phyloP scores from a whole-genome alignment of 2,329 filamentous ascomycete species.

The Fusarium floridanum region DNA sequence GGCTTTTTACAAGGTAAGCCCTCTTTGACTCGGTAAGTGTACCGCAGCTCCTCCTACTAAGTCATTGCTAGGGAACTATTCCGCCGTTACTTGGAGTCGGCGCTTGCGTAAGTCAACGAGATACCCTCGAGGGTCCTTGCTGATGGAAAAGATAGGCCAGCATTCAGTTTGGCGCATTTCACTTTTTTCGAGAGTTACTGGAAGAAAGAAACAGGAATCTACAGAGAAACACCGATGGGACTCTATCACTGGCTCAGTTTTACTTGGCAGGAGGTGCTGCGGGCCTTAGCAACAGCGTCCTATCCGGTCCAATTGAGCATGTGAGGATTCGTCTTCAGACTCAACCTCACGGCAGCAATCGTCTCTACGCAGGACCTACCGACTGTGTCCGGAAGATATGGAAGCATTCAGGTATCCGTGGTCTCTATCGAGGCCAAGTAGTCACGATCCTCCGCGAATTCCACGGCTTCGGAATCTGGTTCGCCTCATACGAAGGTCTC shows the following conservation, averaged over 20 bases:
- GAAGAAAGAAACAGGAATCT: neutral
- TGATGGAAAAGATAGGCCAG: neutral
- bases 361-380: neutral
- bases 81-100: constrained; percentile 13
- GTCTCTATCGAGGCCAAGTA: constrained; percentile 14
- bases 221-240: too few species aligned
- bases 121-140: neutral
- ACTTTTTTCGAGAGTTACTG: neutral
- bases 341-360: neutral
- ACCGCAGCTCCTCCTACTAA: too few species aligned
- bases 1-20: constrained; percentile 10
- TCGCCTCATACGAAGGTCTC: constrained; percentile 15
- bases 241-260: neutral
- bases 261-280: constrained; percentile 7
- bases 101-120: constrained; percentile 1
- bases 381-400: constrained; percentile 9
- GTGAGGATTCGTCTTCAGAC: constrained; percentile 16
- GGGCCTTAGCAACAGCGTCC: constrained; percentile 8
- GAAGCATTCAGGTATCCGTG: neutral
- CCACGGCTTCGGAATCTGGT: constrained; percentile 18
- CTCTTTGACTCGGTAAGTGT: neutral
- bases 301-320: constrained; percentile 15
- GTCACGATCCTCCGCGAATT: constrained; percentile 16
- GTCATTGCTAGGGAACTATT: constrained; percentile 13
- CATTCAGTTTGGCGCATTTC: constrained; percentile 15